Evolutionary conservation across 331 rosid species (phyloP).

Genomic region (Quercus lobata): DNA sequence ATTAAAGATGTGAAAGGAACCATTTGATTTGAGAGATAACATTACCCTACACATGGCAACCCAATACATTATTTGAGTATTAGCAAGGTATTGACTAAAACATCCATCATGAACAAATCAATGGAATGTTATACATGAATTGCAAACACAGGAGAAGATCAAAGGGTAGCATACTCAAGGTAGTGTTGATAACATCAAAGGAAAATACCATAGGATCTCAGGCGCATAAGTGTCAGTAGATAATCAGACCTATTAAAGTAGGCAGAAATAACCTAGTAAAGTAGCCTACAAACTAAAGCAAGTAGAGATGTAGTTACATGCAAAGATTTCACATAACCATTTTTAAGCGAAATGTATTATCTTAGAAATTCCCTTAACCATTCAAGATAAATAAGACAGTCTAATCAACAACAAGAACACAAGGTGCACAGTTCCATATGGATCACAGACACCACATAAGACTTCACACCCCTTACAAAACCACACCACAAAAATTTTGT

Average conservation of each 20-base stretch:
- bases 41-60: neutral
- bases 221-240: neutral
- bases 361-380: too few species aligned
- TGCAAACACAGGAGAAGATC: neutral
- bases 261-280: neutral
- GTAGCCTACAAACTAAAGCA: neutral
- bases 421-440: too few species aligned
- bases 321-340: neutral
- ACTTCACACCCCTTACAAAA: too few species aligned
- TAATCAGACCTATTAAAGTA: neutral
- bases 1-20: neutral
- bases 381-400: too few species aligned
- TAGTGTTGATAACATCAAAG: neutral
- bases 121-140: neutral
- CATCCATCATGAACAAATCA: neutral
- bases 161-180: neutral
- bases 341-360: too few species aligned
- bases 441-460: too few species aligned
- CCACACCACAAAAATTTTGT: too few species aligned
- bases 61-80: neutral
- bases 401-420: too few species aligned
- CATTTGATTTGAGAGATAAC: neutral
- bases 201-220: neutral
- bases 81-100: neutral
- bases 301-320: neutral